Percentiles rank a stretch among this genome's conserved stretches.
These are phyloP conservation scores for Paramecium sonneborni DNA, from an alignment of 73 alveolate species.

Conservation along the genomic window DNA sequence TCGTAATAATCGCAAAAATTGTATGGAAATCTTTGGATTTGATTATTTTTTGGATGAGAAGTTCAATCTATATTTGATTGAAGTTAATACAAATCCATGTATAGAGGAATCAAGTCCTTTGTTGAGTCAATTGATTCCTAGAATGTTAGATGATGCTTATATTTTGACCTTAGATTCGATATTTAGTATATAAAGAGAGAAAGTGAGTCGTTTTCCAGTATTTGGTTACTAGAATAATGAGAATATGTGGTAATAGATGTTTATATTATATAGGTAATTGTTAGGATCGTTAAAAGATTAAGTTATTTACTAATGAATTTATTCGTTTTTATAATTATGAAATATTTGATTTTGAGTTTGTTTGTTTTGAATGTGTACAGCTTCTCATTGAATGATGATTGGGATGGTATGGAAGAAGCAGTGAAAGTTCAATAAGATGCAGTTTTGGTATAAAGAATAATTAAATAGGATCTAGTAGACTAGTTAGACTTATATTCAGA, in stretches of 20 bases:
- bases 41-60: slow-evolving; percentile 90
- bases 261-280: not conserved
- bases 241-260: not conserved
- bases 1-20: slow-evolving; percentile 72
- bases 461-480: not conserved
- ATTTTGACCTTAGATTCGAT: slow-evolving; percentile 78
- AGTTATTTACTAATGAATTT: not conserved
- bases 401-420: not conserved
- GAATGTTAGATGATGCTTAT: slow-evolving; percentile 90
- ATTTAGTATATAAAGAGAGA: not conserved
- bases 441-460: not conserved
- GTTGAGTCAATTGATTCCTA: slow-evolving; percentile 76
- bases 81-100: slow-evolving; percentile 92
- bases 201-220: not conserved
- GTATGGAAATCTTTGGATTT: slow-evolving; percentile 93
- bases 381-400: not conserved
- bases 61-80: slow-evolving; percentile 85
- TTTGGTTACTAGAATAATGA: not conserved
- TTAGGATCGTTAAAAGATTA: not conserved
- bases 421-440: not conserved
- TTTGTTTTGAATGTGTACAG: not conserved
- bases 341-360: not conserved
- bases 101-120: slow-evolving; percentile 84
- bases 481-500: not conserved
- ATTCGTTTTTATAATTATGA: not conserved